A percentile compares a stretch with the other conserved stretches of the same genome.
Evolutionary conservation across 805 yeast species (phyloP).

Genomic region (Hanseniaspora thailandica): DNA sequence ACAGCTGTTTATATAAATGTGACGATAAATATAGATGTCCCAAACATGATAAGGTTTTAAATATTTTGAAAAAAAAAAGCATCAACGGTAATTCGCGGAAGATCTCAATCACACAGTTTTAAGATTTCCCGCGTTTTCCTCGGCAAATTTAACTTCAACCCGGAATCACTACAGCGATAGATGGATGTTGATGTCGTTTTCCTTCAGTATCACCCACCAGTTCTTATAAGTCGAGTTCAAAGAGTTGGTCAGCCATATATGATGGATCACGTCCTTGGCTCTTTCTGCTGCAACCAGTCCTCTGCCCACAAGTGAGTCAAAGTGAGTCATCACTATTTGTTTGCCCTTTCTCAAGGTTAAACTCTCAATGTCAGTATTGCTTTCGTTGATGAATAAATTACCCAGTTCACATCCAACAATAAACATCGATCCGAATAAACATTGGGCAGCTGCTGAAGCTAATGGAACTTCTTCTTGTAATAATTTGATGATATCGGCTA

Average conservation of each 20-base stretch:
- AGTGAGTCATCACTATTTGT: slow-evolving; percentile 1
- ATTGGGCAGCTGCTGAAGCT: slow-evolving; percentile 12
- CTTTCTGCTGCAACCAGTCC: slow-evolving; percentile 11
- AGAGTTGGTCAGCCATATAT: slow-evolving; percentile 8
- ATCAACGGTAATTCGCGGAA: background rate
- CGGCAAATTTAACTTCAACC: background rate
- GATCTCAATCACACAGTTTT: background rate
- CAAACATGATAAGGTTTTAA: background rate
- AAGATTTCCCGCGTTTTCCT: background rate
- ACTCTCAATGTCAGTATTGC: background rate
- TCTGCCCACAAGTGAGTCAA: background rate
- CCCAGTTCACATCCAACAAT: slow-evolving; percentile 14
- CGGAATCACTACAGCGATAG: background rate
- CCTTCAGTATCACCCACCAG: slow-evolving; percentile 15
- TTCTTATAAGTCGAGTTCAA: background rate
- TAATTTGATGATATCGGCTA: background rate
- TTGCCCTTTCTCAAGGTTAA: background rate
- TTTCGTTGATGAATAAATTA: background rate
- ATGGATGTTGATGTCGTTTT: slow-evolving; percentile 9
- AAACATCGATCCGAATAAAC: slow-evolving; percentile 11
- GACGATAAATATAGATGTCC: too few species aligned
- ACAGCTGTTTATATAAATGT: background rate
- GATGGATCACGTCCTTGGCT: slow-evolving; percentile 10
- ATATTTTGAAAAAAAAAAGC: background rate
- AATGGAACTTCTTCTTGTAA: slow-evolving; percentile 2